Evolutionary conservation across 2,329 filamentous ascomycete genomes (phyloP), one percentile per base, ranked within the genome.

Genomic region (Phialemoniopsis sp.): DNA sequence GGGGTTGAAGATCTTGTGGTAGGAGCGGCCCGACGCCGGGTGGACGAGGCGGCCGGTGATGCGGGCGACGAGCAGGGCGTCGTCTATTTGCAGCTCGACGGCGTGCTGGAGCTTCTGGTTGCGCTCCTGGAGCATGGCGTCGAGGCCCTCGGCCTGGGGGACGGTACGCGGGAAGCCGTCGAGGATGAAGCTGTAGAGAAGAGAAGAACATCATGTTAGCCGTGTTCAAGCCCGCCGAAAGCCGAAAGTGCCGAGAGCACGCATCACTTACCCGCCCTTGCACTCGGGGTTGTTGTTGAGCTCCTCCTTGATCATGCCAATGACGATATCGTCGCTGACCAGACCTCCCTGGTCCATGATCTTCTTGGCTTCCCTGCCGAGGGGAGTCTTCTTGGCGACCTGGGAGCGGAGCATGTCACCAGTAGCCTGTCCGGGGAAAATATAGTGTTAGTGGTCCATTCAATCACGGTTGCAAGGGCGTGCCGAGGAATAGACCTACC

Each of bases 261-360:
- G 29, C 33, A 29, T 38, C 16, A 28, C 79, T 54, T 76, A 96
- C 91, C 93, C 93, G 68, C 91, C 91, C 73, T 87, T 87, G 80
- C 93, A 98, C 72, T 98, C 91, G 58, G 79, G 70, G 75, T 98
- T 98, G 70, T 78, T 85, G 58, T 94, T 87, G 37, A 98, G 79
- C 77, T 98, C 91, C 64, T 85, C 87, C 81, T 93, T 91, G 75
- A 98, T 98, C 93, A 98, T 98, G 68, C 91, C 89, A 66, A 98
- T 87, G 80, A 98, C 91, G 62, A 98, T 98, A 63, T 97, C 91
- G 67, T 98, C 93, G 66, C 89, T 95, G 64, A 98, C 93, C 43
- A 98, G 82, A 53, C 91, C 91, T 56, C 93, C 93, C 64, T 91
- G 86, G 62, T 98, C 93, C 93, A 98, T 98, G 67, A 98, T 98